These are phyloP conservation scores for Raffaelea ambrosiae DNA, from an alignment of 2,329 filamentous ascomycete genomes.

Conservation along the genomic window DNA sequence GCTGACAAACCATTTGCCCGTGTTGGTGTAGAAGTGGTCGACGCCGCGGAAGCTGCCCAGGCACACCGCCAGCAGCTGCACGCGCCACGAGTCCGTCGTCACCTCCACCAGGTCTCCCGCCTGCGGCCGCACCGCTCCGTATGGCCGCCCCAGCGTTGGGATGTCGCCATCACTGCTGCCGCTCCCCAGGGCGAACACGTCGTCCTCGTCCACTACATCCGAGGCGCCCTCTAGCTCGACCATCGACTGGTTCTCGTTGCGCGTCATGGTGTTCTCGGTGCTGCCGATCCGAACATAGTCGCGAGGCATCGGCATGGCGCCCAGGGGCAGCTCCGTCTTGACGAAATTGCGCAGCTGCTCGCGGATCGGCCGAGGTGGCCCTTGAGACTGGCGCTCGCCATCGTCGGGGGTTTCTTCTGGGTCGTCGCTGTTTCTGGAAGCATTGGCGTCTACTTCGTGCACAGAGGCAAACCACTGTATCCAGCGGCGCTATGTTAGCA, in stretches of 20 bases:
- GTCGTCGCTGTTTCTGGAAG: too few species aligned
- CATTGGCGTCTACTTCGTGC: neutral
- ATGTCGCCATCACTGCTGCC: conserved; percentile 13
- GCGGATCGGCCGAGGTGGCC: conserved; percentile 22
- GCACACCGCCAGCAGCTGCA: conserved; percentile 42
- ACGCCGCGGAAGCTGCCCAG: conserved; percentile 41
- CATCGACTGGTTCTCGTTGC: conserved; percentile 21
- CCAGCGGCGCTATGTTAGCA: too few species aligned
- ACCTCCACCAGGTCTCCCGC: conserved; percentile 46
- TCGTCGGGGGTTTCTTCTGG: too few species aligned
- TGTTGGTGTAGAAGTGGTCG: conserved; percentile 46
- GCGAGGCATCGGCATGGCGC: neutral
- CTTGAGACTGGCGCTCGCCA: too few species aligned
- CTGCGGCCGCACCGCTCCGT: conserved; percentile 16
- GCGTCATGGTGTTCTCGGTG: conserved; percentile 26
- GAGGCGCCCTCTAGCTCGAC: conserved; percentile 17
- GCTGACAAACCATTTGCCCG: conserved; percentile 43
- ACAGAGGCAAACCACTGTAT: neutral
- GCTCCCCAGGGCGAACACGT: conserved; percentile 25
- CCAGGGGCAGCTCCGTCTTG: neutral
- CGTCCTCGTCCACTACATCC: conserved; percentile 7
- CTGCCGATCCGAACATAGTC: conserved; percentile 19
- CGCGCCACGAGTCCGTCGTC: conserved; percentile 19
- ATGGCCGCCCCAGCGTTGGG: conserved; percentile 8
- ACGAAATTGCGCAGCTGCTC: conserved; percentile 28